Conservation (phyloP, 257 asterid species). For the Fraxinus excelsior region DNA sequence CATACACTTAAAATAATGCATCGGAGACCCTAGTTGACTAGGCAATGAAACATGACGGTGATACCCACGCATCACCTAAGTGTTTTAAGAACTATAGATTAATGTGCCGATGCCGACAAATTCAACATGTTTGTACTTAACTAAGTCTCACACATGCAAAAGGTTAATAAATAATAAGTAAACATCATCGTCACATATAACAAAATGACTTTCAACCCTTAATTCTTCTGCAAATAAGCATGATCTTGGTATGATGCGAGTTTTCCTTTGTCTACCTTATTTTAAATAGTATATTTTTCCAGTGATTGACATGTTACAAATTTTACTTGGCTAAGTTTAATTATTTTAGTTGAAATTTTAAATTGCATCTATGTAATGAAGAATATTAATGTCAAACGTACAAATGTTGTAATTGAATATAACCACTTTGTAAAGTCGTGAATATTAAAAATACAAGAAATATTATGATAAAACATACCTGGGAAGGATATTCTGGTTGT, state of each 20-base stretch:
- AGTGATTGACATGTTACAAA: neutral
- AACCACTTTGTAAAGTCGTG: neutral
- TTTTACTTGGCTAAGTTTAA: neutral
- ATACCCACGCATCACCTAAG: neutral
- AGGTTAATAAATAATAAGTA: neutral
- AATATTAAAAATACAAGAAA: neutral
- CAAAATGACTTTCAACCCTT: no score
- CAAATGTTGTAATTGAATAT: neutral
- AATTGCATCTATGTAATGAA: neutral
- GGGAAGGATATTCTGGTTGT: conserved; percentile 56
- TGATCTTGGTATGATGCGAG: neutral
- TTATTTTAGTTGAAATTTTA: neutral
- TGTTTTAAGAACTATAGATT: neutral
- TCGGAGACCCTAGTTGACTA: neutral
- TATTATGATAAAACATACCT: conserved; percentile 33
- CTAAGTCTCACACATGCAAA: neutral
- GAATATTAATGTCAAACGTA: neutral
- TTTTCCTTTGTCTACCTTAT: neutral
- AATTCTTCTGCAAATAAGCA: no score
- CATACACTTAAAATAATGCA: neutral
- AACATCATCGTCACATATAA: neutral
- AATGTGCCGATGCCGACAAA: neutral
- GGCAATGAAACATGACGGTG: neutral
- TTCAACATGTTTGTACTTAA: neutral
- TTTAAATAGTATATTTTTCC: neutral